Conservation (phyloP, 176 grass and related monocot species). For the Triticum monococcum region DNA sequence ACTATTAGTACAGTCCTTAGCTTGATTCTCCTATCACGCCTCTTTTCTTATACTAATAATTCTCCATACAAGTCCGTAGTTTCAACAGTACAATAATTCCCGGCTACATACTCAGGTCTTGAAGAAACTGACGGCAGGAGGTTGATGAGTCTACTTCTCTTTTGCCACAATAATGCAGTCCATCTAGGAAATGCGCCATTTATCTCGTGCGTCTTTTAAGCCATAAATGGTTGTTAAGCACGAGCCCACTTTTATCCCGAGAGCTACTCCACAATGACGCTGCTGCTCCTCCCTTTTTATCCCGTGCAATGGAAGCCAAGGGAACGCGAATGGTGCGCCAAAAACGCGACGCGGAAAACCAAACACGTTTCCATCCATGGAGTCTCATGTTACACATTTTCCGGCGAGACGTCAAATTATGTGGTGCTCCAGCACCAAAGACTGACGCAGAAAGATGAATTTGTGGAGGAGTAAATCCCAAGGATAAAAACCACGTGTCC, state of each 20-base stretch:
- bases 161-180: background rate
- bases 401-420: background rate
- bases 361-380: background rate
- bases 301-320: slow-evolving; percentile 33
- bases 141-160: background rate
- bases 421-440: background rate
- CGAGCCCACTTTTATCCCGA: background rate
- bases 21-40: no score
- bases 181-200: background rate
- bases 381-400: background rate
- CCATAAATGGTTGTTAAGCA: no score
- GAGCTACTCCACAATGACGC: background rate
- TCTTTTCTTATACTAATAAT: no score
- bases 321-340: no score
- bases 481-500: background rate
- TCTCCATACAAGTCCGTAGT: no score
- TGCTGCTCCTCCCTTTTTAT: slow-evolving; percentile 8
- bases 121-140: background rate
- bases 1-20: no score
- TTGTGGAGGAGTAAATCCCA: background rate
- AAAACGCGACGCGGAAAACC: background rate
- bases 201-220: background rate
- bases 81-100: background rate
- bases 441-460: background rate
- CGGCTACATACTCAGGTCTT: background rate